Evolutionary conservation across 192 early-diverging fungal species (phyloP).

Genomic region (Backusella luteola): DNA sequence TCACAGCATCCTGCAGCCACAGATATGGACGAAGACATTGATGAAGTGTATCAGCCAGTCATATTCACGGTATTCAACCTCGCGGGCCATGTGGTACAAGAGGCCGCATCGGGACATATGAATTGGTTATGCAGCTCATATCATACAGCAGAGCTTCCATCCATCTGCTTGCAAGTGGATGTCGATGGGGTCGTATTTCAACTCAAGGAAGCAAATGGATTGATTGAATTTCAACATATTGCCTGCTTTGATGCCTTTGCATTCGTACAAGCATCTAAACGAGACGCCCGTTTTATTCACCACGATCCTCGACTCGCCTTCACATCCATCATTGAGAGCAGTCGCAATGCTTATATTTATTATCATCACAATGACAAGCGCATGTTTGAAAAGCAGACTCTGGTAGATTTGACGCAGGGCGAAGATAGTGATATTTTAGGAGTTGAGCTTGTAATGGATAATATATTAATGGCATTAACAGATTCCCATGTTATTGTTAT

Average conservation of each 20-base stretch:
- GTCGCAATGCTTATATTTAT: constrained; percentile 52
- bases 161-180: constrained; percentile 62
- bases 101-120: constrained; percentile 46
- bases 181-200: constrained; percentile 70
- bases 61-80: constrained; percentile 40
- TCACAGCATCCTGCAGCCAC: constrained; percentile 33
- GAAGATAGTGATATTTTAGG: constrained; percentile 47
- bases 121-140: constrained; percentile 63
- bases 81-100: constrained; percentile 40
- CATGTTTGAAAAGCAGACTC: constrained; percentile 36
- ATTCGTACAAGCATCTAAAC: constrained; percentile 75
- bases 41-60: constrained; percentile 43
- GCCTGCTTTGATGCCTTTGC: constrained; percentile 67
- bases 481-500: constrained; percentile 22
- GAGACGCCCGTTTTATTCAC: constrained; percentile 62
- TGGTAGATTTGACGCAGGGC: constrained; percentile 47
- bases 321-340: constrained; percentile 49
- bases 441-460: constrained; percentile 41
- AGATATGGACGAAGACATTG: constrained; percentile 48
- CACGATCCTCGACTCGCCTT: constrained; percentile 52
- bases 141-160: constrained; percentile 31
- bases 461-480: constrained; percentile 41
- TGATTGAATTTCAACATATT: constrained; percentile 41
- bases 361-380: constrained; percentile 34
- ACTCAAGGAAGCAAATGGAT: constrained; percentile 29